A percentile compares a stretch with the other conserved stretches of the same genome.
Evolutionary conservation across 345 rosid species (phyloP).

Genomic region (Mangifera indica): DNA sequence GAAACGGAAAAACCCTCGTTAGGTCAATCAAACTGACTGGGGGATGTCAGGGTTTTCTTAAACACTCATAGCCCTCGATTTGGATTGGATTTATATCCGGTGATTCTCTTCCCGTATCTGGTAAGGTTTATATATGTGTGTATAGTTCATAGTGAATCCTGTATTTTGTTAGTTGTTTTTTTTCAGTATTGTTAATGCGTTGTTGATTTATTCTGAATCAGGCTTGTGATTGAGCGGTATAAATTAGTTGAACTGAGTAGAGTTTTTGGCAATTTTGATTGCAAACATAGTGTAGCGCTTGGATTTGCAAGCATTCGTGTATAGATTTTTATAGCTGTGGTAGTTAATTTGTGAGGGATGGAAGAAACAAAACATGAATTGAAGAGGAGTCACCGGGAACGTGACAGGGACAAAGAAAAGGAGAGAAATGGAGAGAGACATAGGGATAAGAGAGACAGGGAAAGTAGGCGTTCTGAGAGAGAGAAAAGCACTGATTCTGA

Average conservation of each 20-base stretch:
- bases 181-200: not conserved
- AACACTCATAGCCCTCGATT: not conserved
- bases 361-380: conserved; percentile 48
- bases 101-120: not conserved
- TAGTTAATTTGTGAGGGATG: conserved; percentile 25
- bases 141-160: not conserved
- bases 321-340: not conserved
- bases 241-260: conserved; percentile 1
- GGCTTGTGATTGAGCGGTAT: not conserved
- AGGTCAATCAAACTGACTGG: not conserved
- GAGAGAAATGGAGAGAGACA: conserved; percentile 51
- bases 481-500: conserved; percentile 53
- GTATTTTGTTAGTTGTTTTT: not conserved
- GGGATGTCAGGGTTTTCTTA: conserved; percentile 5
- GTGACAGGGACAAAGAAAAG: conserved; percentile 52
- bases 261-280: not conserved
- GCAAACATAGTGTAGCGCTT: not conserved
- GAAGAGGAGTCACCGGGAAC: conserved; percentile 50
- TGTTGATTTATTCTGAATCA: conserved; percentile 2
- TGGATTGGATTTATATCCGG: not conserved
- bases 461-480: conserved; percentile 46
- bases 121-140: not conserved
- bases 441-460: conserved; percentile 44
- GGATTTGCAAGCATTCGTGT: conserved; percentile 2
- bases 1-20: not conserved